A percentile compares a stretch with the other conserved stretches of the same genome.
These are phyloP conservation scores for Aspergillus fischeri DNA, from an alignment of 2,329 filamentous ascomycete genomes.

Conservation along the genomic window DNA sequence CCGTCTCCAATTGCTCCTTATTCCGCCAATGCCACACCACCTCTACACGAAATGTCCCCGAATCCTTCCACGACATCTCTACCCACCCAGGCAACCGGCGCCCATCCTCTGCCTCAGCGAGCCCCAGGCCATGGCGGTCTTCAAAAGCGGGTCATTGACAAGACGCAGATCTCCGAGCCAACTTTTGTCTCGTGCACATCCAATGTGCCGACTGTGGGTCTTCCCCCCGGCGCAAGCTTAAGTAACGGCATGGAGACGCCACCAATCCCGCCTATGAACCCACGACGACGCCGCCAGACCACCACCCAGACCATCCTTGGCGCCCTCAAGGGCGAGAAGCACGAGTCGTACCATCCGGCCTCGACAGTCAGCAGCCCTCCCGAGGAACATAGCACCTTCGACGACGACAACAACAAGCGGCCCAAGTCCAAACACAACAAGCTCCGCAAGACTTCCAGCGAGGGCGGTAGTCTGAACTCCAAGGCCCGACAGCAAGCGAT, in stretches of 20 bases:
- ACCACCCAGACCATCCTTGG: slow-evolving; percentile 40
- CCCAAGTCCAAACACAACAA: slow-evolving; percentile 32
- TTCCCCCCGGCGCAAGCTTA: slow-evolving; percentile 53
- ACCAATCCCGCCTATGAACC: slow-evolving; percentile 58
- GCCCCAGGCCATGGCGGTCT: slow-evolving; percentile 26
- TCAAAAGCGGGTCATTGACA: slow-evolving; percentile 57
- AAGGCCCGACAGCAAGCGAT: slow-evolving; percentile 41
- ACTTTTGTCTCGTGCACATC: slow-evolving; percentile 51
- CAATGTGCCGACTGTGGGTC: slow-evolving; percentile 54
- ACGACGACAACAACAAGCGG: slow-evolving; percentile 39
- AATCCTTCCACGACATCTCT: slow-evolving; percentile 38
- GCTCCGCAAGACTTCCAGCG: slow-evolving; percentile 48
- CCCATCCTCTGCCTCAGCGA: slow-evolving; percentile 25
- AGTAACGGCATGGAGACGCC: slow-evolving; percentile 51
- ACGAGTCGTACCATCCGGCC: slow-evolving; percentile 23
- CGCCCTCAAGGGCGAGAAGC: slow-evolving; percentile 35
- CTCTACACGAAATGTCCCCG: slow-evolving; percentile 43
- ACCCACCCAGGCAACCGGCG: slow-evolving; percentile 19
- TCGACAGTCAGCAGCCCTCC: slow-evolving; percentile 20
- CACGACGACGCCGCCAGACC: slow-evolving; percentile 50
- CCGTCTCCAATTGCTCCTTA: slow-evolving; percentile 47
- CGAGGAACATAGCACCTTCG: slow-evolving; percentile 41
- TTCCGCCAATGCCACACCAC: slow-evolving; percentile 52
- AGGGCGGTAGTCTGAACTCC: slow-evolving; percentile 46
- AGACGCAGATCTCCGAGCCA: slow-evolving; percentile 61